These are phyloP conservation scores for Botrytis fragariae DNA, from an alignment of 2,329 filamentous ascomycete species.

Conservation along the genomic window DNA sequence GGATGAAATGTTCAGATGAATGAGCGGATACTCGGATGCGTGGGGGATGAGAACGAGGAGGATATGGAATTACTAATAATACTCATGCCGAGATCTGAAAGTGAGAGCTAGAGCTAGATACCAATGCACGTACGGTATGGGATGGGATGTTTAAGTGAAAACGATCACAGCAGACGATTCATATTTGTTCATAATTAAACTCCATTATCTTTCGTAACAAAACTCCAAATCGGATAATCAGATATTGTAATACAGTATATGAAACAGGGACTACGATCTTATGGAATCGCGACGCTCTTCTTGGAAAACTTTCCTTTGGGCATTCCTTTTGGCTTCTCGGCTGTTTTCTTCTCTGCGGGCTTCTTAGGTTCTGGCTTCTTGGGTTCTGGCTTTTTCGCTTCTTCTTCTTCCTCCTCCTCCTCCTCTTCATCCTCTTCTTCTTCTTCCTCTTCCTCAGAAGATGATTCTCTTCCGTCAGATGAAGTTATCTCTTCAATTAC, in stretches of 20 bases:
- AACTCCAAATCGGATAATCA: not conserved
- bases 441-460: not conserved
- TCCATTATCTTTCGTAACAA: not conserved
- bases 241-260: not conserved
- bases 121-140: not conserved
- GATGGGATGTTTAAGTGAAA: not conserved
- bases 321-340: not conserved
- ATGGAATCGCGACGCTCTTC: constrained; percentile 14
- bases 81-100: not conserved
- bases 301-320: not conserved
- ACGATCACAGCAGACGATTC: not conserved
- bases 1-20: not conserved
- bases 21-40: not conserved
- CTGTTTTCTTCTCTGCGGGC: not conserved
- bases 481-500: constrained; percentile 18
- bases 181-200: not conserved
- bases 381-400: not conserved
- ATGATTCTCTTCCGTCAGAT: constrained; percentile 6
- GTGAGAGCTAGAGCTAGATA: not conserved
- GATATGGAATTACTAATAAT: not conserved
- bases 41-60: not conserved
- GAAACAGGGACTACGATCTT: not conserved
- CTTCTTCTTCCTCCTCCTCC: not conserved
- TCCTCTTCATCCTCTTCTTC: not conserved
- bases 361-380: constrained; percentile 5